Conservation (phyloP, 2,329 filamentous ascomycete genomes). For the Penicillium palitans region DNA sequence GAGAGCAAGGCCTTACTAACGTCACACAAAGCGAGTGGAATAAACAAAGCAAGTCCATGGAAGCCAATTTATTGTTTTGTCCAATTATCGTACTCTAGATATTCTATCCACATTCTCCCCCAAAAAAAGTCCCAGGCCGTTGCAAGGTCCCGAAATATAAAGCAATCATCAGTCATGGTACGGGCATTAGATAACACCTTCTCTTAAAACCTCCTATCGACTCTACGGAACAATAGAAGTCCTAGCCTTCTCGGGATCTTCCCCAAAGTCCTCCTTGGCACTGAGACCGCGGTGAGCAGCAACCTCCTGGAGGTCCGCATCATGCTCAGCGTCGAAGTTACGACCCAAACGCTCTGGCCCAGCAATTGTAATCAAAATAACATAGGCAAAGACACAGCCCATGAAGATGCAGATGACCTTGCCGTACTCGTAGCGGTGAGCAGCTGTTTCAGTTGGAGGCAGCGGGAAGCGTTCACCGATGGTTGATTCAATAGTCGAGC, state of each 20-base stretch:
- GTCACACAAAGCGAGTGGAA: neutral
- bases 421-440: constrained; percentile 69
- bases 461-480: constrained; percentile 75
- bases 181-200: neutral
- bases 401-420: constrained; percentile 90
- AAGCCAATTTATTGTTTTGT: neutral
- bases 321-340: constrained; percentile 50
- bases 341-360: constrained; percentile 52
- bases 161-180: neutral
- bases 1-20: neutral
- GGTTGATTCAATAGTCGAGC: constrained; percentile 72
- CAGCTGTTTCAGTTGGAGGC: constrained; percentile 52
- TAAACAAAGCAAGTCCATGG: neutral
- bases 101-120: neutral
- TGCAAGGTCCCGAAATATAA: neutral
- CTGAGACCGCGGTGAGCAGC: constrained; percentile 35
- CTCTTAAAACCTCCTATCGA: neutral
- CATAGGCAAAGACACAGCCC: constrained; percentile 72
- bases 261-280: constrained; percentile 13
- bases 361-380: constrained; percentile 52
- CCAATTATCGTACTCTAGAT: neutral
- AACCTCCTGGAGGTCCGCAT: constrained; percentile 49
- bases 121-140: neutral
- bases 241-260: constrained; percentile 34
- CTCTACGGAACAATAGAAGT: constrained; percentile 4